Evolutionary conservation across 169 alveolate species (phyloP).

Genomic region (Amoebophrya sp.): DNA sequence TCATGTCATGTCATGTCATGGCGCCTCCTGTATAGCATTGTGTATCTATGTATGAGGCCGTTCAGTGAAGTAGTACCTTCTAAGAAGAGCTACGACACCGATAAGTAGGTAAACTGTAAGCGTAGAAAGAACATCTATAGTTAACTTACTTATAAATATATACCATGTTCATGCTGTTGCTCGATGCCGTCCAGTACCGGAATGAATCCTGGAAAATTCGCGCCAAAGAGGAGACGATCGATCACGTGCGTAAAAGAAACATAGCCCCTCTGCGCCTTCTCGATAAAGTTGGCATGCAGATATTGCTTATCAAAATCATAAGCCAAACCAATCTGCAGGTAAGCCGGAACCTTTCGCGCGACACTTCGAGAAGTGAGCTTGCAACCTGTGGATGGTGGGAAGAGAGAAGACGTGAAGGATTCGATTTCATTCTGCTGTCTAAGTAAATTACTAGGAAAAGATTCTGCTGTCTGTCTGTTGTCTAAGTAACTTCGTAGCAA

Average conservation of each 20-base stretch:
- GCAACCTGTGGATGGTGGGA: too few relatives aligned
- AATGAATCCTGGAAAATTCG: not conserved
- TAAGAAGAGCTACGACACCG: too few relatives aligned
- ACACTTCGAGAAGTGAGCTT: not conserved
- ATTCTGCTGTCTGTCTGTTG: not conserved
- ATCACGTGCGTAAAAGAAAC: not conserved
- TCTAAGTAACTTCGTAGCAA: not conserved
- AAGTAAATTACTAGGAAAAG: too few relatives aligned
- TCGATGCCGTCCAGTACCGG: not conserved
- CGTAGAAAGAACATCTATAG: too few relatives aligned
- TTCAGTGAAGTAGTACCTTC: too few relatives aligned
- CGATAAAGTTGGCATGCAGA: not conserved
- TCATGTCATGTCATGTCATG: too few relatives aligned
- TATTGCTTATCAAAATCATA: not conserved
- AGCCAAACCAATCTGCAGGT: not conserved
- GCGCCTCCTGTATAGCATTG: too few relatives aligned
- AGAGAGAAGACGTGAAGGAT: too few relatives aligned
- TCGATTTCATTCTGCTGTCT: too few relatives aligned
- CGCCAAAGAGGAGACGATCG: not conserved
- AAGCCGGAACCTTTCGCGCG: not conserved
- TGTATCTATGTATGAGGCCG: too few relatives aligned
- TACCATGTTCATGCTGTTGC: not conserved
- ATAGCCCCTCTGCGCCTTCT: not conserved
- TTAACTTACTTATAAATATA: too few relatives aligned
- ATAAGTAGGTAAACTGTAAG: too few relatives aligned